Evolutionary conservation across 352 stramenopile species (phyloP).

Genomic region (Globisporangium solare): DNA sequence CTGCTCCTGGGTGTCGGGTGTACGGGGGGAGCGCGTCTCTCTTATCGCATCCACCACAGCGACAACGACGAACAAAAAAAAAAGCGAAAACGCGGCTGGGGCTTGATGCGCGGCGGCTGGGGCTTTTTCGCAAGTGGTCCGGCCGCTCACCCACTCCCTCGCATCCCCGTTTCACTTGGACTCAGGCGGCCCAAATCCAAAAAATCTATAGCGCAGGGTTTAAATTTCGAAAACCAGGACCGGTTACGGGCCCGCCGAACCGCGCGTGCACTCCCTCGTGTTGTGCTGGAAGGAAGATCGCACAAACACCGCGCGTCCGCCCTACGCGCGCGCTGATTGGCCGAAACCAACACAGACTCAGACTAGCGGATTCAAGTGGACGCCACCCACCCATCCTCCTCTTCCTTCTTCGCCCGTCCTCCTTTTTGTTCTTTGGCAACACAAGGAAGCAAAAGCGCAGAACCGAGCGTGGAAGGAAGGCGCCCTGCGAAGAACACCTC

Average conservation of each 20-base stretch:
- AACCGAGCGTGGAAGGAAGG: too few species aligned
- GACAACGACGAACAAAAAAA: too few species aligned
- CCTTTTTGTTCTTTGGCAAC: too few species aligned
- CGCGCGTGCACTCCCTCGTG: not conserved
- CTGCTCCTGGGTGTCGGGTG: not conserved
- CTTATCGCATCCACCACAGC: too few species aligned
- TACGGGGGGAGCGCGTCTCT: too few species aligned
- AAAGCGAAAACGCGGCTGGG: too few species aligned
- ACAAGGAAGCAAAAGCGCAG: too few species aligned
- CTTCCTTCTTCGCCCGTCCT: too few species aligned
- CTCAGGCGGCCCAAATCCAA: slow-evolving; percentile 8
- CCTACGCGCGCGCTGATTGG: too few species aligned
- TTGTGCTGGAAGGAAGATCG: not conserved
- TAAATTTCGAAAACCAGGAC: slow-evolving; percentile 11
- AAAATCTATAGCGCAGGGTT: not conserved
- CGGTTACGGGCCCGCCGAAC: not conserved
- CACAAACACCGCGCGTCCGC: slow-evolving; percentile 4
- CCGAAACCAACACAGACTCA: too few species aligned
- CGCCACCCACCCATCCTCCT: too few species aligned
- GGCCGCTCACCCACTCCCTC: slow-evolving; percentile 7
- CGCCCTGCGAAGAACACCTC: too few species aligned
- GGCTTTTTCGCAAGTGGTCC: slow-evolving; percentile 19
- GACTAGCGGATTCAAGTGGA: not conserved
- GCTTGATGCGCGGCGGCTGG: slow-evolving; percentile 2
- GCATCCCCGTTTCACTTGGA: not conserved